phyloP scores from a whole-genome alignment of 23 red algal genomes.

The Gracilaria domingensis region DNA sequence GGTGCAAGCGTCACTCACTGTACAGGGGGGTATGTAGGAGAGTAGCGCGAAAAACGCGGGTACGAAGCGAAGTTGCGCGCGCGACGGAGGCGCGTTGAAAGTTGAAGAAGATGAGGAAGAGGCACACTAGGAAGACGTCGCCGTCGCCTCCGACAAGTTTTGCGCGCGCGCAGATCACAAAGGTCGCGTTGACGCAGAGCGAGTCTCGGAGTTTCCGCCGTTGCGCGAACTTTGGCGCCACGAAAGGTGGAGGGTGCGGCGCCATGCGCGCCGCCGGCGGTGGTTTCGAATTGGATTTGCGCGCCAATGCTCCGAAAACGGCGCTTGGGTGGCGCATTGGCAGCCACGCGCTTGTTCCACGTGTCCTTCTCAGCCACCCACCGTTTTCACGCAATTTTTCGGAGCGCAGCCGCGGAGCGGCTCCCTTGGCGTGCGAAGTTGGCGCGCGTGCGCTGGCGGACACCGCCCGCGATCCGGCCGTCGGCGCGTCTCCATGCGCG shows the following conservation, averaged over 20 bases:
- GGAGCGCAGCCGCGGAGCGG: background rate
- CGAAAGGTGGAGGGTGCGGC: slow-evolving; percentile 22
- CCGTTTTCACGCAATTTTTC: background rate
- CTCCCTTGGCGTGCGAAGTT: background rate
- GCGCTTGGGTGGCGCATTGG: background rate
- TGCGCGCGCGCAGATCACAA: background rate
- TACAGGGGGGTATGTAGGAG: background rate
- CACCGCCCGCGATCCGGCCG: background rate
- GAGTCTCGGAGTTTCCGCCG: background rate
- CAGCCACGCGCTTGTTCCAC: slow-evolving; percentile 2
- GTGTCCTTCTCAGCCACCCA: background rate
- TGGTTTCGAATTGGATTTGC: slow-evolving; percentile 13
- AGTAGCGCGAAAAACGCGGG: background rate
- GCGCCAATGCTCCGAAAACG: slow-evolving; percentile 17
- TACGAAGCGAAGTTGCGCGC: background rate
- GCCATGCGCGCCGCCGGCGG: slow-evolving; percentile 12
- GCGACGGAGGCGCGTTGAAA: background rate
- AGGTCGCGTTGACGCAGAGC: background rate
- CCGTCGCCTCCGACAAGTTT: slow-evolving; percentile 29
- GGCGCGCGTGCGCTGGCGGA: background rate
- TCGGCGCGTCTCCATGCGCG: no score
- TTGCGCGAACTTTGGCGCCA: slow-evolving; percentile 8
- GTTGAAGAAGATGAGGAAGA: background rate
- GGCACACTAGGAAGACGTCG: background rate
- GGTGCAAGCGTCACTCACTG: background rate